Percentiles rank a stretch among this genome's conserved stretches.
Conservation (phyloP, 2,329 filamentous ascomycete species). For the Dactylonectria estremocensis region DNA sequence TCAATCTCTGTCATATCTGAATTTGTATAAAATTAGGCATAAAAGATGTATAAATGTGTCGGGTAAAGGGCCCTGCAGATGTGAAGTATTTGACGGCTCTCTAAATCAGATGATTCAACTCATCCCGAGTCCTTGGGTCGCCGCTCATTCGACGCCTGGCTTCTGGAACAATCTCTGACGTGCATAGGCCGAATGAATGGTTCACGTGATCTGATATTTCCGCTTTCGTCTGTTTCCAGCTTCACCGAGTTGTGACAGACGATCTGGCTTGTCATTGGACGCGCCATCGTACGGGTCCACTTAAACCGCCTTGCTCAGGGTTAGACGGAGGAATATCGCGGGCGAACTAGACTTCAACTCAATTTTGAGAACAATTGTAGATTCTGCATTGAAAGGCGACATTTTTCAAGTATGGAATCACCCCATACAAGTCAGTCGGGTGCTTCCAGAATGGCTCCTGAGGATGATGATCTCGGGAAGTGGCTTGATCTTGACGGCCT, state of each 20-base stretch:
- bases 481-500: slow-evolving; percentile 46
- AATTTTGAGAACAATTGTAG: slow-evolving; percentile 3
- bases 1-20: background rate
- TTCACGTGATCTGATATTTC: slow-evolving; percentile 30
- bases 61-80: no score
- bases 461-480: slow-evolving; percentile 41
- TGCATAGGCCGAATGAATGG: slow-evolving; percentile 16
- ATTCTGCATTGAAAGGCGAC: background rate
- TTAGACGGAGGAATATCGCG: background rate
- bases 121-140: background rate
- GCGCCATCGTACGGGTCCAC: background rate
- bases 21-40: background rate
- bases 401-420: slow-evolving; percentile 19
- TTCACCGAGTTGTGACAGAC: slow-evolving; percentile 29
- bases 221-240: slow-evolving; percentile 29
- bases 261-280: slow-evolving; percentile 21
- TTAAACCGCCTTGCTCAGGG: slow-evolving; percentile 18
- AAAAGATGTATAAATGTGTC: background rate
- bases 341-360: slow-evolving; percentile 23
- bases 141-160: slow-evolving; percentile 12
- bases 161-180: slow-evolving; percentile 26
- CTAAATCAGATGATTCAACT: background rate
- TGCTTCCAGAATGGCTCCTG: background rate
- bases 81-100: background rate
- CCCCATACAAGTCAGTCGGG: background rate